Evolutionary conservation across 495 filamentous ascomycete species (phyloP).

Genomic region (Usnea hakonensis): DNA sequence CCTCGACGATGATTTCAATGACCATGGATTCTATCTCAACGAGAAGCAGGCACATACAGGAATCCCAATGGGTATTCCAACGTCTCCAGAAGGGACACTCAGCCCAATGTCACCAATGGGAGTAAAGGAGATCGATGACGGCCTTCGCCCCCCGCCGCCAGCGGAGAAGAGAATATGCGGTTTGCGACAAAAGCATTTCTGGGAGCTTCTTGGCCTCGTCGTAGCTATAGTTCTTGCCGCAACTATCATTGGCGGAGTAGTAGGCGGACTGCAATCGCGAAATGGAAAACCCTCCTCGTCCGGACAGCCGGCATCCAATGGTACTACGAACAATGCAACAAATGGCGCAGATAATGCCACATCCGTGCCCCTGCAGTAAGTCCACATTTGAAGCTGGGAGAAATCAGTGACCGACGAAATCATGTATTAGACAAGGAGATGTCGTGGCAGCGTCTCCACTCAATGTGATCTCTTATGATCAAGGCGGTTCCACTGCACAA

Average conservation of each 20-base stretch:
- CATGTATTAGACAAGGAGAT: conserved; percentile 14
- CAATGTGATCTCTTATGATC: conserved; percentile 17
- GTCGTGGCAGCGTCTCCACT: conserved; percentile 21
- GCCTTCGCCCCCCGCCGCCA: conserved; percentile 4
- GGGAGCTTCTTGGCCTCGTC: conserved; percentile 19
- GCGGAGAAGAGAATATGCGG: conserved; percentile 21
- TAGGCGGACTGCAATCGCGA: conserved; percentile 20
- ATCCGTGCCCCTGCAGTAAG: conserved; percentile 8
- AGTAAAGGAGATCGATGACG: background rate
- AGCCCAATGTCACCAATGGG: background rate
- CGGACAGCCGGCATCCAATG: conserved; percentile 4
- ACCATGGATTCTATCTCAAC: conserved; percentile 10
- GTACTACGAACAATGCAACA: background rate
- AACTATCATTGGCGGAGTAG: conserved; percentile 21
- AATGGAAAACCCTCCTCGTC: conserved; percentile 2
- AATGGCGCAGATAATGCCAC: background rate
- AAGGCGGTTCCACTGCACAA: conserved; percentile 7
- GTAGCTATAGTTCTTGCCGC: conserved; percentile 19
- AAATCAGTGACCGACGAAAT: background rate
- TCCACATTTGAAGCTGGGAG: background rate
- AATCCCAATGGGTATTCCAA: conserved; percentile 1
- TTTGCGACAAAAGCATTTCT: conserved; percentile 18
- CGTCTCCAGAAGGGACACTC: background rate
- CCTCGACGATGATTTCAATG: conserved; percentile 10
- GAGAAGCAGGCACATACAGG: conserved; percentile 18